A percentile compares a stretch with the other conserved stretches of the same genome.
Conservation (phyloP, 2,329 filamentous ascomycete species). For the Samsoniella hepiali region DNA sequence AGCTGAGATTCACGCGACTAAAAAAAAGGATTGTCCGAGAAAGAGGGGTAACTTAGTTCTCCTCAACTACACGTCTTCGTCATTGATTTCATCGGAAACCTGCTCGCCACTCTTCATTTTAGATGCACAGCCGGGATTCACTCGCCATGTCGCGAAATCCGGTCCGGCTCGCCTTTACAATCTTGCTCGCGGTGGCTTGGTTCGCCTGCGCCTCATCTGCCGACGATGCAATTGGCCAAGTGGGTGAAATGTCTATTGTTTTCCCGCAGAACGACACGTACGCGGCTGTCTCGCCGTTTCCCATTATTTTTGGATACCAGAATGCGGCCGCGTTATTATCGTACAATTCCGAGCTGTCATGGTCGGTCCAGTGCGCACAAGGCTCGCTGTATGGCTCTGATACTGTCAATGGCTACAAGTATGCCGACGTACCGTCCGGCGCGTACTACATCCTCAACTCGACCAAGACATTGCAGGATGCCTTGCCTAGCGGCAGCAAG, state of each 20-base stretch:
- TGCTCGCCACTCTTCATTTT: background rate
- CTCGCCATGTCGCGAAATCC: constrained; percentile 9
- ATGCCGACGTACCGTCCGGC: background rate
- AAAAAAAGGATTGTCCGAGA: background rate
- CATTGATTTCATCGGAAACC: constrained; percentile 1
- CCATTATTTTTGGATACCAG: constrained; percentile 15
- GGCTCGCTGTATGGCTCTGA: constrained; percentile 3
- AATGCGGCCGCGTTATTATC: constrained; percentile 7
- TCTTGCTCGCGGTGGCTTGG: background rate
- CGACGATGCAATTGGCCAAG: background rate
- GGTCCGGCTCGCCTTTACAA: background rate
- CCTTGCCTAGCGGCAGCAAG: background rate
- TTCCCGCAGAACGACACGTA: constrained; percentile 19
- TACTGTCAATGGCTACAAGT: constrained; percentile 9
- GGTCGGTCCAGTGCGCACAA: constrained; percentile 9
- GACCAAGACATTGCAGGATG: constrained; percentile 2
- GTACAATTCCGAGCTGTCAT: constrained; percentile 11
- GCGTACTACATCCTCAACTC: constrained; percentile 1
- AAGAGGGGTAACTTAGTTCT: background rate
- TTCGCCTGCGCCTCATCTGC: constrained; percentile 13
- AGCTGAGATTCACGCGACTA: background rate
- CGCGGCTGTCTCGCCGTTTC: constrained; percentile 11
- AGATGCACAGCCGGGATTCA: background rate
- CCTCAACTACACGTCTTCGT: background rate
- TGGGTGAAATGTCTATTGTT: constrained; percentile 10